Evolutionary conservation across 75 land plant genomes (phyloP).

Genomic region (Cunninghamia lanceolata): DNA sequence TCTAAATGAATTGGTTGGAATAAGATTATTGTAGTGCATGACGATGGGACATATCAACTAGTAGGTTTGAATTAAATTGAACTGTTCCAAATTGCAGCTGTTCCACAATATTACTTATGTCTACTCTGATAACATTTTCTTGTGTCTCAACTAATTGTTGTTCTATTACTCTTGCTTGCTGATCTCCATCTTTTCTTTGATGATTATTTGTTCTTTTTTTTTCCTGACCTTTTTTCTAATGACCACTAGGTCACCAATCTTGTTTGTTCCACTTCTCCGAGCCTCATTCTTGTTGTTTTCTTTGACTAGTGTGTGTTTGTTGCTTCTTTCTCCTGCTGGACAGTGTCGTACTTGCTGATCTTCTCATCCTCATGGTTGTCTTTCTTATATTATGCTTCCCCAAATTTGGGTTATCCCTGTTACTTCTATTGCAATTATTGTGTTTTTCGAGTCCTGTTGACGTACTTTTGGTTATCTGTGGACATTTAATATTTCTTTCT

Average conservation of each 20-base stretch:
- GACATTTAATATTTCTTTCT: too few relatives aligned
- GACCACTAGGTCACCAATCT: not conserved
- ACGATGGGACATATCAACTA: not conserved
- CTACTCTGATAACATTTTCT: not conserved
- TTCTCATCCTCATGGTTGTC: not conserved
- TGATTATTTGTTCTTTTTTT: not conserved
- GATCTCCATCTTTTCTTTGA: not conserved
- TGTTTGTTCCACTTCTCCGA: constrained; percentile 2
- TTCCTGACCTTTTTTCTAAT: not conserved
- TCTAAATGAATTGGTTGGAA: too few relatives aligned
- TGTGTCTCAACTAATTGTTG: not conserved
- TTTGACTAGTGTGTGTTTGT: not conserved
- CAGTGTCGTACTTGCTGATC: not conserved
- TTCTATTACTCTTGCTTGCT: not conserved
- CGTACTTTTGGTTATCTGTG: not conserved
- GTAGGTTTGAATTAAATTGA: not conserved
- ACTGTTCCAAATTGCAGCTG: not conserved
- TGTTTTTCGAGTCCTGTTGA: not conserved
- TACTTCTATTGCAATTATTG: not conserved
- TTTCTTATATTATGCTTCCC: not conserved
- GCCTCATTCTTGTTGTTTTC: constrained; percentile 8
- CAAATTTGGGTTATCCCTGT: not conserved
- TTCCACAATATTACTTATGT: not conserved
- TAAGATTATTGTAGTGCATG: not conserved
- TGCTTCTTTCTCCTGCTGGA: not conserved